A percentile compares a stretch with the other conserved stretches of the same genome.
Evolutionary conservation across 2,329 filamentous ascomycete species (phyloP).

Genomic region (Trichoderma lentiforme): DNA sequence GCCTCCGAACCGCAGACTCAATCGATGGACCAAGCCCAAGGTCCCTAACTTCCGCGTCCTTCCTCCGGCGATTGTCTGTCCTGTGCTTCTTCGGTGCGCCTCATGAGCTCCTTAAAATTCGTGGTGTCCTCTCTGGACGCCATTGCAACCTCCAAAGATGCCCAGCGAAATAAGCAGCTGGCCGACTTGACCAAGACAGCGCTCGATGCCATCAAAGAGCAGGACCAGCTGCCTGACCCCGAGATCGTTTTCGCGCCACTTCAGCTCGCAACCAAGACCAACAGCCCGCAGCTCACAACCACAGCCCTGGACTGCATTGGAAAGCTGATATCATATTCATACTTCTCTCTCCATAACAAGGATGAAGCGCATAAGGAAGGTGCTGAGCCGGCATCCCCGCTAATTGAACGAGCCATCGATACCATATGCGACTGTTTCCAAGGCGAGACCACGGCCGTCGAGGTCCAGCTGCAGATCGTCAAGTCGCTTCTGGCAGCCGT

Average conservation of each 20-base stretch:
- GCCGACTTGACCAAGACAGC: conserved; percentile 78
- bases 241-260: conserved; percentile 89
- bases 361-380: conserved; percentile 43
- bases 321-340: conserved; percentile 97
- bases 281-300: conserved; percentile 81
- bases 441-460: conserved; percentile 85
- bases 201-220: conserved; percentile 79
- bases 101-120: conserved; percentile 92
- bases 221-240: conserved; percentile 80
- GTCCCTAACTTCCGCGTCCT: conserved; percentile 17
- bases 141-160: conserved; percentile 89
- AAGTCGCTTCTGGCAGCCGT: conserved; percentile 95
- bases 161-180: conserved; percentile 79
- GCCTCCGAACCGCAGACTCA: conserved; percentile 8
- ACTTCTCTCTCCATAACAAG: conserved; percentile 74
- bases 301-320: conserved; percentile 96
- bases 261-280: conserved; percentile 82
- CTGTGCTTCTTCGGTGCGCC: conserved; percentile 30
- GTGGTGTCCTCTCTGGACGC: conserved; percentile 89
- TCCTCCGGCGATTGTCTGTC: conserved; percentile 13
- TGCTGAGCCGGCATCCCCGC: conserved; percentile 52
- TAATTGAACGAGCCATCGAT: conserved; percentile 97
- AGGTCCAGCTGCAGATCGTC: conserved; percentile 96
- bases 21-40: conserved; percentile 19
- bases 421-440: conserved; percentile 99